Evolutionary conservation across 1,284 basidiomycete species (phyloP), one percentile per base, ranked within the genome.

Genomic region (Xerocomus tenax): DNA sequence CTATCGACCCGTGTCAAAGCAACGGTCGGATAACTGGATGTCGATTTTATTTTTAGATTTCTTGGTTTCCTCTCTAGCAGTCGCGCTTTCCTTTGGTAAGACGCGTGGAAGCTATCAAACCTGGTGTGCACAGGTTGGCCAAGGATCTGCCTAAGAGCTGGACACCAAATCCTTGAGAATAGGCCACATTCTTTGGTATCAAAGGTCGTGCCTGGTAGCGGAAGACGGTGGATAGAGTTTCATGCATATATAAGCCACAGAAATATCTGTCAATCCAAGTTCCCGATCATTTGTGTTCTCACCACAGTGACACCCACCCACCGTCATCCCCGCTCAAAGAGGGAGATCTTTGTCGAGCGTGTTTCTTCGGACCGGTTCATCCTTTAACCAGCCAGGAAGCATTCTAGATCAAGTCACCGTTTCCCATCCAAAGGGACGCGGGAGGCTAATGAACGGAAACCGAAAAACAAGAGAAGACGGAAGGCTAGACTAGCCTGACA

Each of bases 401-500:
- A 35, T 28, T 32, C 34, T 34, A 18, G 15, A 43, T 21, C 47
- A 23, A 52, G 30, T 23, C 16, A 26, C 30, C 29, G 8, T 35
- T 61, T 63, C 60, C 58, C 58, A 58, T 49, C 26, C 6, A 50
- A 58, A 60, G 55, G 58, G 59, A 57, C 49, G 47, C 50, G 53
- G 56, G 42, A 62, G 41, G 26, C 25, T n/a, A 15, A 29, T 25
- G 15, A 16, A 38, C 18, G 38, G 43, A 18, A 12, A 19, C 13
- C 21, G 44, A 10, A 25, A 40, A 35, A 21, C 13, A 34, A 23
- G n/a, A 18, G 25, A 21, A 8, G 21, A 43, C 13, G 10, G 41
- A 52, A 26, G 35, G 30, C 42, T 39, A 29, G 12, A 29, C 30
- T 26, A 18, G 29, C 15, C 40, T 26, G 25, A 44, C 44, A 41